A percentile compares a stretch with the other conserved stretches of the same genome.
phyloP scores from a whole-genome alignment of 2,329 filamentous ascomycete genomes.

The Epichloe sylvatica region DNA sequence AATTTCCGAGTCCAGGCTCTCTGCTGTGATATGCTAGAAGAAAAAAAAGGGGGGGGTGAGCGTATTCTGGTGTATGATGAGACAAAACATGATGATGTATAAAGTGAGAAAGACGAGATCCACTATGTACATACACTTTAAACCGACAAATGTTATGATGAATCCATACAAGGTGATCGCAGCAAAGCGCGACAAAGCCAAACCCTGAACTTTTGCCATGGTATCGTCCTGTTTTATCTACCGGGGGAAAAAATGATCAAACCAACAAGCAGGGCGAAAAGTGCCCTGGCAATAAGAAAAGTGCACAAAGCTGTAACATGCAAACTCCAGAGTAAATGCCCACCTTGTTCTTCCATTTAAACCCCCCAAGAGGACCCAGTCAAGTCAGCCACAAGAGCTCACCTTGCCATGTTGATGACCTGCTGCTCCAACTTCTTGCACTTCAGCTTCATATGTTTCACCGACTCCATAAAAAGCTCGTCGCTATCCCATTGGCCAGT shows the following conservation, averaged over 20 bases:
- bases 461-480: conserved; percentile 78
- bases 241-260: no score
- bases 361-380: neutral
- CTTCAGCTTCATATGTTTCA: conserved; percentile 76
- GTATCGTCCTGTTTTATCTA: conserved; percentile 21
- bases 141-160: neutral
- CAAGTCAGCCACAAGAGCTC: conserved; percentile 7
- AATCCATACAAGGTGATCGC: neutral
- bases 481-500: conserved; percentile 91
- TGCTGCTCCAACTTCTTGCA: conserved; percentile 60
- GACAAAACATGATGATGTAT: no score
- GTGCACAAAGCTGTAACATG: conserved; percentile 4
- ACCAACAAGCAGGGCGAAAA: neutral
- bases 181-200: neutral
- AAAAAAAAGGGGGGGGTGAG: no score
- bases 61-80: no score
- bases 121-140: neutral
- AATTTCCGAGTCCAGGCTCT: neutral
- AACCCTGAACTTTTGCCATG: conserved; percentile 11
- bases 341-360: neutral
- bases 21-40: no score
- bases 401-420: conserved; percentile 49
- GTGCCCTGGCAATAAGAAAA: conserved; percentile 5
- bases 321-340: conserved; percentile 2
- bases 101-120: no score